Evolutionary conservation across 1,139 yeast species (phyloP).

Genomic region (Spathaspora sp.): DNA sequence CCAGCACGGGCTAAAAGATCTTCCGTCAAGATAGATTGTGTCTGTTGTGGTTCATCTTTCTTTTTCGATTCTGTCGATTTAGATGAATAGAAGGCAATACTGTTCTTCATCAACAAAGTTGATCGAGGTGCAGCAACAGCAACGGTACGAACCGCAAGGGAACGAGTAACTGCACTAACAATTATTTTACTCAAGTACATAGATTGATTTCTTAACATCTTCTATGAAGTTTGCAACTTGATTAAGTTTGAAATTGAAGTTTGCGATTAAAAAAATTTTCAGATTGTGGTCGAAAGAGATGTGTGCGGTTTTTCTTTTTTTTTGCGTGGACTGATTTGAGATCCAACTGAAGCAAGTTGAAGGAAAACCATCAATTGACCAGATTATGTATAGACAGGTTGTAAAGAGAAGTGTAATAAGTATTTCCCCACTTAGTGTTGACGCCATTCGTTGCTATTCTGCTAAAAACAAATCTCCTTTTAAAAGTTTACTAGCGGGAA

Average conservation of each 20-base stretch:
- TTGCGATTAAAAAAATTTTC: slow-evolving; percentile 1
- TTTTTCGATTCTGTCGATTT: slow-evolving; percentile 16
- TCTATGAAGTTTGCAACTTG: background rate
- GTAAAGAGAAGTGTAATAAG: background rate
- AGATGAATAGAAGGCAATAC: slow-evolving; percentile 1
- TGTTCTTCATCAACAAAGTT: background rate
- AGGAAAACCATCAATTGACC: too few species aligned
- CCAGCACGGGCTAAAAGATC: slow-evolving; percentile 85
- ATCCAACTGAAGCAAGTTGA: too few species aligned
- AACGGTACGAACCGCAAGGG: background rate
- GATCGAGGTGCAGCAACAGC: background rate
- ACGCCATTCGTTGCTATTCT: background rate
- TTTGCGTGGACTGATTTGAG: background rate
- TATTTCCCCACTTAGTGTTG: background rate
- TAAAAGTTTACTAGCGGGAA: background rate
- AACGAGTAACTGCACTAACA: slow-evolving; percentile 4
- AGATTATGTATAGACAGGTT: too few species aligned
- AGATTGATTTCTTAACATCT: slow-evolving; percentile 10
- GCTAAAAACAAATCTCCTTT: background rate
- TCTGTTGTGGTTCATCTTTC: slow-evolving; percentile 30
- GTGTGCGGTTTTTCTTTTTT: background rate
- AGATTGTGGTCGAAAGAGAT: background rate
- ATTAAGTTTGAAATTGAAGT: background rate
- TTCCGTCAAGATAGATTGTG: slow-evolving; percentile 69
- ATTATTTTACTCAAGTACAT: slow-evolving; percentile 7